Evolutionary conservation across 768 basidiomycete species (phyloP).

Genomic region (Tricholoma terreum): DNA sequence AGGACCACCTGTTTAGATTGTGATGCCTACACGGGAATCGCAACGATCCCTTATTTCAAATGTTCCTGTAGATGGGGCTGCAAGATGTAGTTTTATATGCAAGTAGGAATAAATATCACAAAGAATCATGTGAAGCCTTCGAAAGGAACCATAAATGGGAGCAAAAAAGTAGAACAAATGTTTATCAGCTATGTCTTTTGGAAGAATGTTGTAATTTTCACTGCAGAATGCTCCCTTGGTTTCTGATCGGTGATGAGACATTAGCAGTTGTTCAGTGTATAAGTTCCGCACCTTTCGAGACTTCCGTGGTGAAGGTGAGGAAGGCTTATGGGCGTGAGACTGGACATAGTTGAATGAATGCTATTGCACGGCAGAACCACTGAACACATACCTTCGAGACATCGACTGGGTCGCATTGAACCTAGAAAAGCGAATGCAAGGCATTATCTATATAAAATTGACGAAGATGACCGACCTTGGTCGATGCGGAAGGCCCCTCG

Average conservation of each 20-base stretch:
- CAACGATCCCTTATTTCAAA: too few relatives aligned
- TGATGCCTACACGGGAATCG: too few relatives aligned
- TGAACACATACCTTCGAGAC: background rate
- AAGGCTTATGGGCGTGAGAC: background rate
- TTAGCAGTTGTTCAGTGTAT: background rate
- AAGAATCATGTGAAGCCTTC: too few relatives aligned
- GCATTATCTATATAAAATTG: background rate
- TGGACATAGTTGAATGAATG: background rate
- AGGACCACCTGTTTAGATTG: too few relatives aligned
- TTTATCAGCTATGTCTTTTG: background rate
- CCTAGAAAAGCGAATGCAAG: background rate
- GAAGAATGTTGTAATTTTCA: background rate
- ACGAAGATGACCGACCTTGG: constrained; percentile 1
- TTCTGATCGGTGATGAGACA: background rate
- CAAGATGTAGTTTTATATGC: too few relatives aligned
- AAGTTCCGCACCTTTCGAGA: background rate
- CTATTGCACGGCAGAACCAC: background rate
- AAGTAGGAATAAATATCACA: too few relatives aligned
- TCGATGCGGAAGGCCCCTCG: background rate
- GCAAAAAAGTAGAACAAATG: background rate
- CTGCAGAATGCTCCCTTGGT: background rate
- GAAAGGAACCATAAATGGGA: background rate
- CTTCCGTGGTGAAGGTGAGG: background rate
- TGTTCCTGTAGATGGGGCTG: too few relatives aligned
- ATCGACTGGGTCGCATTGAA: background rate